A percentile compares a stretch with the other conserved stretches of the same genome.
Evolutionary conservation across 2,329 filamentous ascomycete genomes (phyloP).

Genomic region (Leptographium radiaticola): DNA sequence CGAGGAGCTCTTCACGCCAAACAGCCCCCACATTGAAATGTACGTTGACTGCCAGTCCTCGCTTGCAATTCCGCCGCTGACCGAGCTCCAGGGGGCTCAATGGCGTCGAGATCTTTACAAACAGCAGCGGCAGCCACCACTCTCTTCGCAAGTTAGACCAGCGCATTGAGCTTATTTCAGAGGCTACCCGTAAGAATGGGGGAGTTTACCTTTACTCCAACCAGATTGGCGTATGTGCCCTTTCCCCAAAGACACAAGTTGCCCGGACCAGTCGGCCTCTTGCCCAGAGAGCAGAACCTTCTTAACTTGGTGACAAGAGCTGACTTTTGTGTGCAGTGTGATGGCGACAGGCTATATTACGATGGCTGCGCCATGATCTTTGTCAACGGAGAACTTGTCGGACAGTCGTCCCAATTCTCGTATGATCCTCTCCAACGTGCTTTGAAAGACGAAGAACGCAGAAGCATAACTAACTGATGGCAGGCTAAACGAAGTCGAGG

Average conservation of each 20-base stretch:
- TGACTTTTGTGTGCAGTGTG: neutral
- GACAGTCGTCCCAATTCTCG: neutral
- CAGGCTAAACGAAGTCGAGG: conserved; percentile 26
- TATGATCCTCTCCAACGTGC: neutral
- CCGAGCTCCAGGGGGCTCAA: conserved; percentile 42
- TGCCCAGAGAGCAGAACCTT: neutral
- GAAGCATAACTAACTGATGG: neutral
- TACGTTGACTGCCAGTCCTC: neutral
- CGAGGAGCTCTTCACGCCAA: conserved; percentile 14
- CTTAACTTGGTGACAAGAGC: neutral
- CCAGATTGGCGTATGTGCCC: neutral
- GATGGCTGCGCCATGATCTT: neutral
- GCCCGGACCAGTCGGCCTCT: neutral
- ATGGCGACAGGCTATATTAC: neutral
- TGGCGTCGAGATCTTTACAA: conserved; percentile 61
- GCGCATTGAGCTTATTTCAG: conserved; percentile 48
- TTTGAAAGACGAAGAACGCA: neutral
- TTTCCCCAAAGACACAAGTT: neutral
- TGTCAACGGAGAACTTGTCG: neutral
- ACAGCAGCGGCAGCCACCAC: conserved; percentile 52
- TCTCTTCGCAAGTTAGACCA: conserved; percentile 21
- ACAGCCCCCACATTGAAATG: neutral
- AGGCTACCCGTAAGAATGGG: conserved; percentile 41
- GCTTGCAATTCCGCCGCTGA: neutral
- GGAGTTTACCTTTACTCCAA: conserved; percentile 45